Evolutionary conservation across 768 basidiomycete species (phyloP).

Genomic region (Pleurotus sapidus): DNA sequence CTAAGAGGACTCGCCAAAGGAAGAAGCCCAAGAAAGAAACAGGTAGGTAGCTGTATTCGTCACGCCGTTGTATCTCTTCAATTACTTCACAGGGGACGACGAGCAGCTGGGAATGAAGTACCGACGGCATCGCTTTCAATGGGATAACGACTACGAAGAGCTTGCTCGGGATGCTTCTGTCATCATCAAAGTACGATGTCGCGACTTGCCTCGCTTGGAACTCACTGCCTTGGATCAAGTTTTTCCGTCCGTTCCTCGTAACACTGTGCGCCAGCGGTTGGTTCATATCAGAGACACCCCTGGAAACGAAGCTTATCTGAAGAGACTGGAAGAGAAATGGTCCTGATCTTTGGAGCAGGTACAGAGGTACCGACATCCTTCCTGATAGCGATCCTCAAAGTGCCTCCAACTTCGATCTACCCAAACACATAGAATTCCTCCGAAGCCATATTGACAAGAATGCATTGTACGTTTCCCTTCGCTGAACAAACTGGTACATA

Average conservation of each 20-base stretch:
- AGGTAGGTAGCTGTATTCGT: conserved; percentile 15
- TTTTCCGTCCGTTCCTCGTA: conserved; percentile 73
- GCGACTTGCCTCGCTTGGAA: conserved; percentile 56
- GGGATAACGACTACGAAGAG: conserved; percentile 88
- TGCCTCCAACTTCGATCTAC: conserved; percentile 74
- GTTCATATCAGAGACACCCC: conserved; percentile 56
- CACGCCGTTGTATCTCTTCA: not conserved
- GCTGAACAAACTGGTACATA: not conserved
- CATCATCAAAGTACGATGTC: conserved; percentile 78
- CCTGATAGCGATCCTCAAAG: conserved; percentile 70
- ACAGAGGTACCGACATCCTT: conserved; percentile 64
- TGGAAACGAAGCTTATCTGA: conserved; percentile 72
- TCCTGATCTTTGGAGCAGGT: conserved; percentile 69
- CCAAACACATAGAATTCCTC: conserved; percentile 78
- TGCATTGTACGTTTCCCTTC: conserved; percentile 61
- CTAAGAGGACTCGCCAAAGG: conserved; percentile 13
- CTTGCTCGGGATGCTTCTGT: conserved; percentile 81
- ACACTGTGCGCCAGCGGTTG: conserved; percentile 69
- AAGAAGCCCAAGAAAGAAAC: conserved; percentile 34
- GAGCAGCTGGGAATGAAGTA: conserved; percentile 19
- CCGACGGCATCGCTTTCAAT: conserved; percentile 72
- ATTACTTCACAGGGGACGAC: too few relatives aligned
- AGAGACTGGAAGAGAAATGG: conserved; percentile 81
- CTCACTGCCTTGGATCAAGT: conserved; percentile 75
- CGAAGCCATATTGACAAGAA: conserved; percentile 83